These are phyloP conservation scores for Pisolithus microcarpus DNA, from an alignment of 768 basidiomycete genomes.

Conservation along the genomic window DNA sequence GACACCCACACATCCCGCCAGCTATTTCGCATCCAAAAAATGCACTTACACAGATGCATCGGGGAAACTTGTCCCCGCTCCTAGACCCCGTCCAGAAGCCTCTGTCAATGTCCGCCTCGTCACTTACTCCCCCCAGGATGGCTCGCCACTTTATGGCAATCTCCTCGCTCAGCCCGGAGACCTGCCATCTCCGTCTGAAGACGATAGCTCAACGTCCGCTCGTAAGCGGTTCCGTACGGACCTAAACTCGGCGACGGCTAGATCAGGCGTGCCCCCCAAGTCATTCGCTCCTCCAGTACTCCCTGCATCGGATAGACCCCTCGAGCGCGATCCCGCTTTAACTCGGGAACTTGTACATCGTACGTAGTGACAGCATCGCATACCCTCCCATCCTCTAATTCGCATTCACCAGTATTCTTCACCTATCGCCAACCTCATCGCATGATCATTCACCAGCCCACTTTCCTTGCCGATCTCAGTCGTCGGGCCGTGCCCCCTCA, in stretches of 20 bases:
- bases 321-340: constrained; percentile 52
- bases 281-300: constrained; percentile 29
- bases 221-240: constrained; percentile 48
- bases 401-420: constrained; percentile 56
- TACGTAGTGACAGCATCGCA: constrained; percentile 29
- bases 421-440: constrained; percentile 74
- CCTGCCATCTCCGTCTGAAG: constrained; percentile 17
- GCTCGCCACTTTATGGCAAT: constrained; percentile 10
- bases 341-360: constrained; percentile 71
- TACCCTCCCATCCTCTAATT: constrained; percentile 1
- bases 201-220: constrained; percentile 33
- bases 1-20: constrained; percentile 19
- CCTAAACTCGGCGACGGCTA: constrained; percentile 32
- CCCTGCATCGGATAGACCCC: constrained; percentile 34
- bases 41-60: constrained; percentile 78
- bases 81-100: constrained; percentile 31
- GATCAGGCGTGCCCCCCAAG: constrained; percentile 22
- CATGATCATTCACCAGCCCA: constrained; percentile 71
- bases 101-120: constrained; percentile 21
- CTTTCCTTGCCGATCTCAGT: constrained; percentile 60
- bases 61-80: constrained; percentile 76
- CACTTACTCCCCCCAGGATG: constrained; percentile 9
- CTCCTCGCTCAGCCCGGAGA: constrained; percentile 10
- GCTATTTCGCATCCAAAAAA: constrained; percentile 74
- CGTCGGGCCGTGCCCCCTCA: constrained; percentile 62